A percentile compares a stretch with the other conserved stretches of the same genome.
Conservation (phyloP, 169 alveolate species). For the Cyclospora cayetanensis region DNA sequence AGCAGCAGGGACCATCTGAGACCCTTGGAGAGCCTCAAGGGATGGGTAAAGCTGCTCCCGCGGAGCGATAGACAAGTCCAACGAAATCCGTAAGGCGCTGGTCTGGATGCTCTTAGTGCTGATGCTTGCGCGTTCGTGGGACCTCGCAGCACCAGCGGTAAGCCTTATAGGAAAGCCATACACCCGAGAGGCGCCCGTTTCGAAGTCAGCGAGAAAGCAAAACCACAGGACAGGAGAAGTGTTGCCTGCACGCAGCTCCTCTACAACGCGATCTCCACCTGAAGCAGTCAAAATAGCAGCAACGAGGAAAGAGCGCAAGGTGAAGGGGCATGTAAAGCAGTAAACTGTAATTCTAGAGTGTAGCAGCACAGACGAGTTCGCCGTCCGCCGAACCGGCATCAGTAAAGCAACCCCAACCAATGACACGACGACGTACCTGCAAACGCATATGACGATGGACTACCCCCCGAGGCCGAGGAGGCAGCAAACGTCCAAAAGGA, state of each 20-base stretch:
- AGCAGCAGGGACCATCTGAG: not conserved
- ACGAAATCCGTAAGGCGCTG: not conserved
- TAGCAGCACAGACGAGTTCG: not conserved
- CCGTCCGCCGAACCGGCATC: not conserved
- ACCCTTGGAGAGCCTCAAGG: not conserved
- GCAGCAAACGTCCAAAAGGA: not conserved
- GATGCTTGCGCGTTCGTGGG: not conserved
- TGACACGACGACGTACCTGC: not conserved
- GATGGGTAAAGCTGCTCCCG: not conserved
- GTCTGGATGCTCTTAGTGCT: not conserved
- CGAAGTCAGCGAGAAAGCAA: constrained; percentile 33
- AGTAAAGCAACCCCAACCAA: not conserved
- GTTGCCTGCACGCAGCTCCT: not conserved
- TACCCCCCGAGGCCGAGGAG: not conserved
- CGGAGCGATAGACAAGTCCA: not conserved
- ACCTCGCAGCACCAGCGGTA: not conserved
- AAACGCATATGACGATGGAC: not conserved
- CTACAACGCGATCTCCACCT: constrained; percentile 13
- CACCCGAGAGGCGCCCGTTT: constrained; percentile 27
- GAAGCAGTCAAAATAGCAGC: not conserved
- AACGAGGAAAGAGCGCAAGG: not conserved
- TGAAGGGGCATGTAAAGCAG: not conserved
- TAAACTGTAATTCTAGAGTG: not conserved
- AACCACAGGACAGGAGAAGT: not conserved
- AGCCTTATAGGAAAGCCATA: constrained; percentile 1